Conservation (phyloP, 345 rosid genomes). For the Eucalyptus pauciflora region DNA sequence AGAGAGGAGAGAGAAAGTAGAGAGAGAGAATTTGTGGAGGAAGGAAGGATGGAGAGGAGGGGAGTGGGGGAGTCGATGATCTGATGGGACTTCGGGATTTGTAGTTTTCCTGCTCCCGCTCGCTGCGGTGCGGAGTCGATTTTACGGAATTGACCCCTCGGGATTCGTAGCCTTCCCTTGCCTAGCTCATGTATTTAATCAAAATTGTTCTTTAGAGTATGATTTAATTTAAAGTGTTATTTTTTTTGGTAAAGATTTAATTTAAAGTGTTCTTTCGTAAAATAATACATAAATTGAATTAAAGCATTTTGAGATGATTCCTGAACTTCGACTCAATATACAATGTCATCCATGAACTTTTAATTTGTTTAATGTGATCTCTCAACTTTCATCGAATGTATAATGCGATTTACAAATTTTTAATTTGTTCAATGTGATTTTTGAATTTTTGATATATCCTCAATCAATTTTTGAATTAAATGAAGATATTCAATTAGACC, state of each 20-base stretch:
- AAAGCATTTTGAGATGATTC: not conserved
- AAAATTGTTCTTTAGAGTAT: not conserved
- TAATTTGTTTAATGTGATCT: fast-evolving
- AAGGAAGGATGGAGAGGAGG: not conserved
- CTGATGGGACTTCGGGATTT: not conserved
- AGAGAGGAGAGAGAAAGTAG: not conserved
- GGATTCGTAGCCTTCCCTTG: not conserved
- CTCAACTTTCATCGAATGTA: no score
- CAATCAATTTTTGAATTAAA: fast-evolving
- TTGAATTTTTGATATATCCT: fast-evolving
- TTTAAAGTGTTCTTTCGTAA: not conserved
- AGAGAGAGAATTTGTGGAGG: not conserved
- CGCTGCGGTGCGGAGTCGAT: not conserved
- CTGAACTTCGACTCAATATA: fast-evolving
- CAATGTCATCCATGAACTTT: fast-evolving
- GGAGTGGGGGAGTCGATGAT: not conserved
- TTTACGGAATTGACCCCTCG: not conserved
- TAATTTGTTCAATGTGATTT: fast-evolving
- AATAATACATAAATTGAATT: not conserved
- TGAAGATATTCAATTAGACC: no score
- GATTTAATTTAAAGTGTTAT: not conserved
- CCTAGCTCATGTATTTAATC: not conserved
- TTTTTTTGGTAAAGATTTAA: no score
- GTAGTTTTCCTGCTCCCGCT: not conserved
- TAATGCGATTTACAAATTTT: no score